Conservation (phyloP, 2,329 filamentous ascomycete species). For the Epichloe festucae region DNA sequence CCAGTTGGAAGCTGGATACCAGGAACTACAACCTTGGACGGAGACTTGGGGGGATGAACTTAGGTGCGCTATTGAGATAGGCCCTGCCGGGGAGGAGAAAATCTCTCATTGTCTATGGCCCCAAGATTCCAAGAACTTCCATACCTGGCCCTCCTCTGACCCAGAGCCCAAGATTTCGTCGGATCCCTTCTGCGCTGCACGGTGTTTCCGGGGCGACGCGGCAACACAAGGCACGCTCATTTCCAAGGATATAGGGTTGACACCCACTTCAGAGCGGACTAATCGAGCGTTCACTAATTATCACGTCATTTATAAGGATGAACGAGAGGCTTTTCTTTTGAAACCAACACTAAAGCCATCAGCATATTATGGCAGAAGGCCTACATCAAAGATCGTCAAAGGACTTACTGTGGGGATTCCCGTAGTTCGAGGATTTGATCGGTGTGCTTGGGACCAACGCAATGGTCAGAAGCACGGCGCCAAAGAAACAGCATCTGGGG, state of each 20-base stretch:
- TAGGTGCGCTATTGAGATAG: slow-evolving; percentile 79
- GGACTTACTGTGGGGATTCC: slow-evolving; percentile 71
- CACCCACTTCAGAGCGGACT: slow-evolving; percentile 27
- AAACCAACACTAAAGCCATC: slow-evolving; percentile 79
- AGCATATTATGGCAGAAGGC: slow-evolving; percentile 67
- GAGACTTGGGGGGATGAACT: slow-evolving; percentile 90
- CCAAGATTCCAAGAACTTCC: slow-evolving; percentile 26
- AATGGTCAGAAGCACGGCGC: slow-evolving; percentile 27
- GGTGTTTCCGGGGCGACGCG: slow-evolving; percentile 46
- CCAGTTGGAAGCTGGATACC: slow-evolving; percentile 81
- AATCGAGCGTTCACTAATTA: slow-evolving; percentile 55
- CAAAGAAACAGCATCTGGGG: not conserved
- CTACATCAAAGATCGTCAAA: slow-evolving; percentile 73
- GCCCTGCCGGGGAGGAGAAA: slow-evolving; percentile 75
- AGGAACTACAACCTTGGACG: slow-evolving; percentile 76
- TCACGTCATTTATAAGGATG: slow-evolving; percentile 70
- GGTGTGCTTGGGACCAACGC: slow-evolving; percentile 59
- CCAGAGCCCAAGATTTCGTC: slow-evolving; percentile 32
- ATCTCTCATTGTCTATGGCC: slow-evolving; percentile 77
- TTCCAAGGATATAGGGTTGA: slow-evolving; percentile 15
- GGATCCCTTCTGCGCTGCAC: slow-evolving; percentile 46
- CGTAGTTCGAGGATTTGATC: slow-evolving; percentile 82
- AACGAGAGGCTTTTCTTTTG: slow-evolving; percentile 62
- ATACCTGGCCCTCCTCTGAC: slow-evolving; percentile 8
- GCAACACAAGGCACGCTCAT: slow-evolving; percentile 39